Evolutionary conservation across 371 early-diverging fungal species (phyloP).

Genomic region (Saksenaea vasiformis): DNA sequence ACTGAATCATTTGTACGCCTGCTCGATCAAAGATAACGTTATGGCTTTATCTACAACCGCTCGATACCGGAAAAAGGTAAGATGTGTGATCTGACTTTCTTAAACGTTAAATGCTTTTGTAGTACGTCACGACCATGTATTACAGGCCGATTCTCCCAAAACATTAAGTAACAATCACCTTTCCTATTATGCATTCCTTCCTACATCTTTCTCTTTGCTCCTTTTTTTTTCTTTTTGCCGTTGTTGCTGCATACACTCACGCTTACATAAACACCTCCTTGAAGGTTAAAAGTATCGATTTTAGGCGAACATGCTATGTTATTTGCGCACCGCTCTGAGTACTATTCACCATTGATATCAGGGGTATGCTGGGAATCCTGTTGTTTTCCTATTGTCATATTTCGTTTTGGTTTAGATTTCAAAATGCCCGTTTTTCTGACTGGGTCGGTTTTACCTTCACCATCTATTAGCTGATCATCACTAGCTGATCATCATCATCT

Average conservation of each 20-base stretch:
- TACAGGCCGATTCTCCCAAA: slow-evolving; percentile 71
- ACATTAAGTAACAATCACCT: background rate
- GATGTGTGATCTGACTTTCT: background rate
- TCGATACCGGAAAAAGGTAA: slow-evolving; percentile 86
- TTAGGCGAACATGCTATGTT: no score
- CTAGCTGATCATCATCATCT: no score
- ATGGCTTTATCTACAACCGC: slow-evolving; percentile 92
- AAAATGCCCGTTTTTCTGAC: no score
- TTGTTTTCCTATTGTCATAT: no score
- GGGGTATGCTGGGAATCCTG: no score
- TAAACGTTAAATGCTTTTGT: slow-evolving; percentile 8
- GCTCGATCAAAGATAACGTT: slow-evolving; percentile 93
- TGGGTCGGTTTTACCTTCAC: no score
- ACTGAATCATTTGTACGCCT: slow-evolving; percentile 94
- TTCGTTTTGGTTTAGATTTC: no score
- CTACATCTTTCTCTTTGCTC: background rate
- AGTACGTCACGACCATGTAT: slow-evolving; percentile 83
- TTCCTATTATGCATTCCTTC: background rate
- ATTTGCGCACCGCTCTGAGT: no score
- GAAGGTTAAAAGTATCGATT: no score
- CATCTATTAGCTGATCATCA: no score
- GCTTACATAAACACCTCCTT: background rate
- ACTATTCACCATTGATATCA: no score
- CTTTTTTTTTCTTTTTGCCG: background rate
- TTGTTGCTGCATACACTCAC: background rate